These are phyloP conservation scores for Abortiporus biennis DNA, from an alignment of 1,284 basidiomycete genomes.

Conservation along the genomic window DNA sequence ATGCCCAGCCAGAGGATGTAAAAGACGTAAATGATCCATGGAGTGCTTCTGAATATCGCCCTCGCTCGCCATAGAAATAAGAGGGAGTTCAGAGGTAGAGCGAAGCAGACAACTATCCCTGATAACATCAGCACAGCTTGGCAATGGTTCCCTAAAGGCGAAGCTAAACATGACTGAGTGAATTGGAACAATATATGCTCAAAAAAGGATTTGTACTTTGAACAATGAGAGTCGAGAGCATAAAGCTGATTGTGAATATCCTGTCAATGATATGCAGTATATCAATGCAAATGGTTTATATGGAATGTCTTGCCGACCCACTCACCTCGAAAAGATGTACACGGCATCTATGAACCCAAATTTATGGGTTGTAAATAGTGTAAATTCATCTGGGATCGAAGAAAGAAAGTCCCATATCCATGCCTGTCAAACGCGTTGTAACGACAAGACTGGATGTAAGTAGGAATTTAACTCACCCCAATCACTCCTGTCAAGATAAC, in stretches of 20 bases:
- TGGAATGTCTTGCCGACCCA: not conserved
- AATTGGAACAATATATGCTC: not conserved
- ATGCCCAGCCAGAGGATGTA: conserved; percentile 25
- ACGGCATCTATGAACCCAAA: conserved; percentile 4
- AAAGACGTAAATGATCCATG: conserved; percentile 19
- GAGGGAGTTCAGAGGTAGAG: conserved; percentile 20
- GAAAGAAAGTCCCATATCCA: conserved; percentile 9
- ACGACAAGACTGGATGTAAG: not conserved
- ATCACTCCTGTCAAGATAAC: conserved; percentile 9
- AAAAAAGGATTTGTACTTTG: conserved; percentile 4
- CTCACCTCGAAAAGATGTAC: conserved; percentile 10
- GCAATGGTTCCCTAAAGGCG: not conserved
- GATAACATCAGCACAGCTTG: not conserved
- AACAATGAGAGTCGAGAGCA: conserved; percentile 5
- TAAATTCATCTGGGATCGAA: conserved; percentile 3
- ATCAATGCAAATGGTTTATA: not conserved
- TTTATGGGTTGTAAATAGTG: not conserved
- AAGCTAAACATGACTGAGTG: not conserved
- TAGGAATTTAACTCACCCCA: conserved; percentile 3
- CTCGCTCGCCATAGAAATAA: conserved; percentile 32
- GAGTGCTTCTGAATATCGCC: conserved; percentile 25
- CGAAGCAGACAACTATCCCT: not conserved
- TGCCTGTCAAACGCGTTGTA: not conserved
- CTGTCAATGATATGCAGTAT: not conserved
- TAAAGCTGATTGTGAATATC: conserved; percentile 2